Percentiles rank a stretch among this genome's conserved stretches.
These are phyloP conservation scores for Cryptosporidium ubiquitum DNA, from an alignment of 169 alveolate genomes.

Conservation along the genomic window DNA sequence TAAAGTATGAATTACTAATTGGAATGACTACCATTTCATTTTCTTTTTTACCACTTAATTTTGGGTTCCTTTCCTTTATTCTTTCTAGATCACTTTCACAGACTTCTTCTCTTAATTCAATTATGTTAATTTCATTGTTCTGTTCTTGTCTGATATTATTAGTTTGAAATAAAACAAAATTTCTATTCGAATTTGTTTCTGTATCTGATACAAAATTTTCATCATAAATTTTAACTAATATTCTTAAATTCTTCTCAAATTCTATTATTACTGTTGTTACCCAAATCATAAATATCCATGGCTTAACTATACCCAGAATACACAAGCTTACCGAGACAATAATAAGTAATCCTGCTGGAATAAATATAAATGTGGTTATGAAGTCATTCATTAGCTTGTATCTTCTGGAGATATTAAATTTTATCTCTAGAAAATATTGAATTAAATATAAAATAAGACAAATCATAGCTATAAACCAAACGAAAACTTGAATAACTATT, in stretches of 20 bases:
- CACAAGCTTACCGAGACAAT: slow-evolving; percentile 33
- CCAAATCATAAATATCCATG: slow-evolving; percentile 68
- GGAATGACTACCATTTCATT: slow-evolving; percentile 37
- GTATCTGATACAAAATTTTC: not conserved
- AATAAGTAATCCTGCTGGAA: slow-evolving; percentile 28
- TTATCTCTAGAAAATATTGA: slow-evolving; percentile 10
- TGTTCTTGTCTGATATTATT: not conserved
- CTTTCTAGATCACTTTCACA: not conserved
- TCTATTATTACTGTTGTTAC: slow-evolving; percentile 18
- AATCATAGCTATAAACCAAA: slow-evolving; percentile 30
- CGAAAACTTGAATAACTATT: slow-evolving; percentile 2
- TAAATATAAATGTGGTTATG: slow-evolving; percentile 34
- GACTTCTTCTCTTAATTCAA: not conserved
- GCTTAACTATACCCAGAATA: slow-evolving; percentile 60
- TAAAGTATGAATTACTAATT: slow-evolving; percentile 57
- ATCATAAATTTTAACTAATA: slow-evolving; percentile 9
- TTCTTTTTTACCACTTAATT: not conserved
- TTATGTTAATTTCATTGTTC: slow-evolving; percentile 14
- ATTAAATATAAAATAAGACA: slow-evolving; percentile 31
- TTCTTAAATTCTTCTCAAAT: slow-evolving; percentile 50
- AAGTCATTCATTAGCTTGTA: slow-evolving; percentile 37
- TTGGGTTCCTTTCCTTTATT: not conserved
- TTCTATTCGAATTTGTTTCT: not conserved
- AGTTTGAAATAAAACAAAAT: not conserved
- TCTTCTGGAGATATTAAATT: slow-evolving; percentile 3